Evolutionary conservation across 306 rosid species (phyloP).

Genomic region (Vicia villosa): DNA sequence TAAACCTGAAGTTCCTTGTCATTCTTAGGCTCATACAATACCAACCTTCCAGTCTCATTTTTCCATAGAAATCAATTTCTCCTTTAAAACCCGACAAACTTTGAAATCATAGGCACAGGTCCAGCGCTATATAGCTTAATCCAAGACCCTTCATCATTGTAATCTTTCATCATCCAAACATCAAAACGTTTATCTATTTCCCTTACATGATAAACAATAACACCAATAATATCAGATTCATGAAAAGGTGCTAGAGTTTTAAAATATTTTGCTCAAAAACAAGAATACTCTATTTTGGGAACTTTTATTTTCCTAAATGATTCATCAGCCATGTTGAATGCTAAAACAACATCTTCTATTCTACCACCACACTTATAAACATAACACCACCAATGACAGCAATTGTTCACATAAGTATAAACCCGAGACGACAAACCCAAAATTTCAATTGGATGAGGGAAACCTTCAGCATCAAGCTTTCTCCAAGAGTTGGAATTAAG

Average conservation of each 20-base stretch:
- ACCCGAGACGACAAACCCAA: background rate
- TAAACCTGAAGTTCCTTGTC: background rate
- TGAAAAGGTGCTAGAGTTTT: constrained; percentile 6
- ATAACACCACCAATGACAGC: constrained; percentile 33
- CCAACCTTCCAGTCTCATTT: constrained; percentile 2
- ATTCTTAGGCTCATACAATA: background rate
- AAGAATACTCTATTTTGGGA: background rate
- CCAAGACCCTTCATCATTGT: background rate
- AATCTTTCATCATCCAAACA: constrained; percentile 35
- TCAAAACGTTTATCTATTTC: constrained; percentile 18
- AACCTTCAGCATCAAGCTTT: constrained; percentile 2
- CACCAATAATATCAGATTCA: constrained; percentile 7
- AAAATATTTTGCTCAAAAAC: background rate
- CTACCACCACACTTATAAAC: background rate
- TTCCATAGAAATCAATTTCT: constrained; percentile 8
- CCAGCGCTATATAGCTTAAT: constrained; percentile 11
- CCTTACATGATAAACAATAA: background rate
- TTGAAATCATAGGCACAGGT: constrained; percentile 1
- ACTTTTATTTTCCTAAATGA: constrained; percentile 29
- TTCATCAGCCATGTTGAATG: constrained; percentile 28
- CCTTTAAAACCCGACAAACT: constrained; percentile 26
- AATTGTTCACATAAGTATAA: constrained; percentile 31
- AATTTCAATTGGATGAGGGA: background rate
- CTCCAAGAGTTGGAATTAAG: too few species aligned
- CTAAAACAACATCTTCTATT: constrained; percentile 13